Evolutionary conservation across 352 stramenopile genomes (phyloP).

Genomic region (Aphanomyces invadans): DNA sequence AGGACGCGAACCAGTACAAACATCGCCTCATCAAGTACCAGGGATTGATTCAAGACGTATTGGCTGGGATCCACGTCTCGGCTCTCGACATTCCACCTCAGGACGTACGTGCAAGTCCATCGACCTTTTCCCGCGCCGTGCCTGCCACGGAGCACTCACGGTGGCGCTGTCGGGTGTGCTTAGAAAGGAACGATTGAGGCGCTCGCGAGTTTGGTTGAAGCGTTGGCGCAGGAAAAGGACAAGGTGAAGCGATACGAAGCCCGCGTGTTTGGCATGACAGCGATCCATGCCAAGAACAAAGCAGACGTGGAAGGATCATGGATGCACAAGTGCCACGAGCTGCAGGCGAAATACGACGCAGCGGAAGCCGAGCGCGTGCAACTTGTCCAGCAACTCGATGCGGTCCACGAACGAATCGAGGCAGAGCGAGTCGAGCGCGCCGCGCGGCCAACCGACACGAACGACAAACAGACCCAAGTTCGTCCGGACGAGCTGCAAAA

Average conservation of each 20-base stretch:
- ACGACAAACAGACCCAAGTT: conserved; percentile 5
- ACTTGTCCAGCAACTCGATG: neutral
- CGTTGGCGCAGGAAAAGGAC: conserved; percentile 16
- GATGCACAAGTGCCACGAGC: conserved; percentile 11
- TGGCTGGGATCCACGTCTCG: conserved; percentile 6
- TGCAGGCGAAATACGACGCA: conserved; percentile 2
- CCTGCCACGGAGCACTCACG: no score
- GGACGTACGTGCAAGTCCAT: neutral
- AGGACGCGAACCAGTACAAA: neutral
- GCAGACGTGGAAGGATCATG: neutral
- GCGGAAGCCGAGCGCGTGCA: conserved; percentile 1
- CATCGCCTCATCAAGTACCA: conserved; percentile 12
- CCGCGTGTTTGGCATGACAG: conserved; percentile 18
- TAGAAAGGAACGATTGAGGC: conserved; percentile 21
- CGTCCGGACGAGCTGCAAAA: conserved; percentile 6
- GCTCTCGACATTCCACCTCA: neutral
- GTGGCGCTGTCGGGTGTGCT: no score
- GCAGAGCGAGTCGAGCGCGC: neutral
- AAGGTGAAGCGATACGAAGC: conserved; percentile 15
- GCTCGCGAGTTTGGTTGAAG: conserved; percentile 7
- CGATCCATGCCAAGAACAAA: conserved; percentile 11
- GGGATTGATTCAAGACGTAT: conserved; percentile 10
- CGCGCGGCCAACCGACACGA: neutral
- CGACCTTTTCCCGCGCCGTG: no score
- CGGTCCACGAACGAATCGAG: neutral